These are phyloP conservation scores for Mycosphaerella arachidis DNA, from an alignment of 2,329 filamentous ascomycete species.

Conservation along the genomic window DNA sequence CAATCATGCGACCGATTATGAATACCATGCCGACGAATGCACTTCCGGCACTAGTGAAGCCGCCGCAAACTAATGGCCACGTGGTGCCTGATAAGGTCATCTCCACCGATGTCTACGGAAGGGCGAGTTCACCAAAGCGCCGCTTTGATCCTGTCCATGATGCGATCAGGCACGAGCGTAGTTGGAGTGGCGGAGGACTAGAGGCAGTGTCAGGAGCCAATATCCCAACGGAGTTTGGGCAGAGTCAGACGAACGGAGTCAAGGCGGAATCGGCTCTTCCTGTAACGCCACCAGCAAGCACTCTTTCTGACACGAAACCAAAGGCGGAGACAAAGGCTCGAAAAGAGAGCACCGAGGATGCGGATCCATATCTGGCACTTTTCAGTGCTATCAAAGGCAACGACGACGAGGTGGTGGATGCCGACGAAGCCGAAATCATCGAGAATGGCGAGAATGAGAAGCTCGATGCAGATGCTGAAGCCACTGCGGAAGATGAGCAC, in stretches of 20 bases:
- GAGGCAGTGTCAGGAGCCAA: neutral
- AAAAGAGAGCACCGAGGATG: neutral
- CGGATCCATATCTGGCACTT: slow-evolving; percentile 2
- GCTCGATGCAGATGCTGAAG: neutral
- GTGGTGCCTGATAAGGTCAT: neutral
- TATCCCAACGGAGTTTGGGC: neutral
- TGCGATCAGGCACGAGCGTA: neutral
- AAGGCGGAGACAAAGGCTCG: too few species aligned
- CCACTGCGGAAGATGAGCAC: too few species aligned
- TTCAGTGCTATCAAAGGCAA: neutral
- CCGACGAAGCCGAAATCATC: neutral
- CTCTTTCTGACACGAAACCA: neutral
- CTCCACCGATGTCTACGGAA: neutral
- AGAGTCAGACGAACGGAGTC: neutral
- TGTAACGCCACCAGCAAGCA: neutral
- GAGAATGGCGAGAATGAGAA: neutral
- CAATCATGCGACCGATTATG: neutral
- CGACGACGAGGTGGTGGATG: neutral
- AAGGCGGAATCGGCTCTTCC: neutral
- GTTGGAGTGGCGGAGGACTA: neutral
- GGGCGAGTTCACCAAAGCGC: neutral
- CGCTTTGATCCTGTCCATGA: slow-evolving; percentile 1
- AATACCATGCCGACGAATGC: neutral
- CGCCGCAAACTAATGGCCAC: neutral
- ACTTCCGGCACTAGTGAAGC: neutral